These are phyloP conservation scores for Russula earlei DNA, from an alignment of 768 basidiomycete genomes.

Conservation along the genomic window DNA sequence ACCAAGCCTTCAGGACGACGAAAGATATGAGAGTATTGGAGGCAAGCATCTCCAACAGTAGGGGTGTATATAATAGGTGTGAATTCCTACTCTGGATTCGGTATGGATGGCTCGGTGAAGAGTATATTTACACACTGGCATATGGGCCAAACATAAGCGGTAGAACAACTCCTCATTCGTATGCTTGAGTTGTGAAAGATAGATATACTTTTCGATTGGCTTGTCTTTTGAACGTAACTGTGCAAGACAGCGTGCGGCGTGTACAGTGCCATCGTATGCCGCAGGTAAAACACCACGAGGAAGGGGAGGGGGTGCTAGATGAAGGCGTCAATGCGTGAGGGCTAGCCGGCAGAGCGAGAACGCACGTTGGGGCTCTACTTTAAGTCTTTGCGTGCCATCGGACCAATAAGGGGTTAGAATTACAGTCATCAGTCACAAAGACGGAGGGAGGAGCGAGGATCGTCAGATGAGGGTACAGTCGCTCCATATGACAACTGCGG, in stretches of 20 bases:
- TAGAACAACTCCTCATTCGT: slow-evolving; percentile 73
- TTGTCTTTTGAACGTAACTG: slow-evolving; percentile 71
- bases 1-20: slow-evolving; percentile 67
- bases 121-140: slow-evolving; percentile 40
- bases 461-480: not conserved
- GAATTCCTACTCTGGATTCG: slow-evolving; percentile 32
- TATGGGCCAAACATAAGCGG: slow-evolving; percentile 58
- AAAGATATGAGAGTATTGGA: slow-evolving; percentile 75
- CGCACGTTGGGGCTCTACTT: slow-evolving; percentile 48
- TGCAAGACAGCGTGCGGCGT: slow-evolving; percentile 48
- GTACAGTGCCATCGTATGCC: slow-evolving; percentile 41
- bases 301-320: slow-evolving; percentile 24
- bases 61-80: slow-evolving; percentile 87
- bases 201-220: slow-evolving; percentile 78
- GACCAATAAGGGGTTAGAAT: slow-evolving; percentile 61
- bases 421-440: slow-evolving; percentile 25
- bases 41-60: slow-evolving; percentile 84
- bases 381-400: slow-evolving; percentile 65
- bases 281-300: slow-evolving; percentile 56
- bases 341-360: slow-evolving; percentile 1
- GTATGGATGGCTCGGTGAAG: not conserved
- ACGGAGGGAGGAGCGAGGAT: not conserved
- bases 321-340: not conserved
- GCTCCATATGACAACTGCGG: not conserved
- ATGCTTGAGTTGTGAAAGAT: slow-evolving; percentile 64